Percentiles rank a stretch among this genome's conserved stretches.
Conservation (phyloP, 164 flowering plant species). For the Annona cherimola region DNA sequence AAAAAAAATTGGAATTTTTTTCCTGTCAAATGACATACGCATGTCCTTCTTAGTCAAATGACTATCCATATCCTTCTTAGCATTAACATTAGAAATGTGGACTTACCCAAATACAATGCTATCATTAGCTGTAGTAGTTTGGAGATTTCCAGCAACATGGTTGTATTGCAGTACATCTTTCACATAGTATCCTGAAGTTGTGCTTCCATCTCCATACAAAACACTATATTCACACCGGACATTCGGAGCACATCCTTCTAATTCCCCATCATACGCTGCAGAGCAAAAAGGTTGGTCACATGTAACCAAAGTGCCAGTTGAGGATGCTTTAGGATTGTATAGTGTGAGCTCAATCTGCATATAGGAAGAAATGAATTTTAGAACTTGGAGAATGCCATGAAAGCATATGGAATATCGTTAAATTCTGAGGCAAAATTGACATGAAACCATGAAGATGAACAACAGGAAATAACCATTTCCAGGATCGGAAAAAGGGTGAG, state of each 20-base stretch:
- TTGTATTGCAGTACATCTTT: conserved; percentile 47
- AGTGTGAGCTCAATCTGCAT: conserved; percentile 65
- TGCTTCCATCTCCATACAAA: conserved; percentile 91
- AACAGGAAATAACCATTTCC: background rate
- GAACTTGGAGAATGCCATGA: background rate
- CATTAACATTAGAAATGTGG: background rate
- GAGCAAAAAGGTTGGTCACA: conserved; percentile 63
- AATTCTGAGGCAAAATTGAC: background rate
- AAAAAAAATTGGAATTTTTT: too few species aligned
- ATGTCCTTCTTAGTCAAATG: background rate
- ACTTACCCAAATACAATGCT: conserved; percentile 80
- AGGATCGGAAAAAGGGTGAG: background rate
- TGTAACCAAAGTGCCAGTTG: conserved; percentile 48
- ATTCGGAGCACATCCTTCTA: conserved; percentile 43
- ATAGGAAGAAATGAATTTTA: background rate
- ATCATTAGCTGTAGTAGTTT: conserved; percentile 46
- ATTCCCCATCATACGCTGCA: conserved; percentile 3
- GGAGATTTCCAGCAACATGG: conserved; percentile 53
- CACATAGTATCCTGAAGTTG: conserved; percentile 79
- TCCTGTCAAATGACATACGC: background rate
- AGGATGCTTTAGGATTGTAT: conserved; percentile 55
- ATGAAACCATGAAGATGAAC: background rate
- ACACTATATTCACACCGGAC: conserved; percentile 52
- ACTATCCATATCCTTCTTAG: background rate
- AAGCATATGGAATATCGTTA: background rate